Base-by-base conservation (phyloP, 352 stramenopile genomes). In the Pythium plurisporium region DNA sequence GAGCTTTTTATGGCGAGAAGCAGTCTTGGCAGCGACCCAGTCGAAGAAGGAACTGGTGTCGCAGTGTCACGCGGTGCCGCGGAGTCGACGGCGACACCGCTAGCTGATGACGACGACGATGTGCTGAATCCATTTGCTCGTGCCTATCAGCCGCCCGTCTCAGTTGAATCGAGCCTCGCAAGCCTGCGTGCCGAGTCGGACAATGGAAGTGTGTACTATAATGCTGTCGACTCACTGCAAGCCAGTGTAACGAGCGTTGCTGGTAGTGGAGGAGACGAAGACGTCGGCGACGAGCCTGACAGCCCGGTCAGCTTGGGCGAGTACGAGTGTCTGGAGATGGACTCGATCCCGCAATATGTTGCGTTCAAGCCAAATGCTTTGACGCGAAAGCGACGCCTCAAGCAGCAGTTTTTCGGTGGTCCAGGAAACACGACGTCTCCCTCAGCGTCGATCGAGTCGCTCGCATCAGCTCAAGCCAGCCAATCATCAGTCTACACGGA, bases 261-360 rank as follows among this genome's bases (percentile, higher is more conserved):
- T 33, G 63, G 29, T 10, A 26, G 33, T 5, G 45, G 34, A 4
- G 31, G 45, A 5, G 52, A 68, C 10, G 20, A 55, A 6, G 41
- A 60, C 2, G 34, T 23, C 23, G 41, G 22, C 3, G 63, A 75
- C 9, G 58, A 65, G 5, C 67, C 67, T 2, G 69, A 80, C 29
- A 87, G 72, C 51, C 73, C 73, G 5, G 74, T 87, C 41, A 82
- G 73, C 51, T 48, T 91, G 29, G 64, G 64, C 9, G 80, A 86
- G 27, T 91, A 87, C 40, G 80, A 91, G 51, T 91, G 80, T 36
- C 59, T 91, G 26, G 79, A 89, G 4, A 75, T 87, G 45, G 72
- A 85, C 25, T 81, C 80, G 9, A 91, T 91, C 46, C 80, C 80
- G 3, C 81, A 88, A 31, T 89, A 89, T 59, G 72, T 76, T 4